Conservation (phyloP, 345 rosid species). For the Camelina hispida region DNA sequence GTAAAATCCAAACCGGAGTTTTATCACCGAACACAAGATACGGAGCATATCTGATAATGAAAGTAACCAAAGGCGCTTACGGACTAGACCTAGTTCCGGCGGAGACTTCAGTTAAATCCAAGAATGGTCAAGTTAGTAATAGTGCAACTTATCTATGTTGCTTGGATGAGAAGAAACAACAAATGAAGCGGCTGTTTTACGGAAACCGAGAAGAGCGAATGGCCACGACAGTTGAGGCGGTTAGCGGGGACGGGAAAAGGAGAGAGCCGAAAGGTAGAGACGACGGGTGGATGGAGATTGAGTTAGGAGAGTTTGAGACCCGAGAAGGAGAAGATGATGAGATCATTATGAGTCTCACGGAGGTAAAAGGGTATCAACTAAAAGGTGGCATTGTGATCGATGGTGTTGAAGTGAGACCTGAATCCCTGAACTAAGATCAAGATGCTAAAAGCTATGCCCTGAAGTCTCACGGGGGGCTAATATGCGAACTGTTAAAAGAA, state of each 20-base stretch:
- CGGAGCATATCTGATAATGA: constrained; percentile 52
- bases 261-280: constrained; percentile 30
- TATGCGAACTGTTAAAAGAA: too few species aligned
- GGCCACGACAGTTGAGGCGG: constrained; percentile 10
- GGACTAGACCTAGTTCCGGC: constrained; percentile 59
- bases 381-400: constrained; percentile 61
- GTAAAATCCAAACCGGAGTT: constrained; percentile 39
- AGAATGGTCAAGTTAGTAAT: constrained; percentile 9
- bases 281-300: constrained; percentile 61
- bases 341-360: constrained; percentile 46
- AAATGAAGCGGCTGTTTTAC: constrained; percentile 35
- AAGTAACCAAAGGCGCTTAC: constrained; percentile 45
- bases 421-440: constrained; percentile 3
- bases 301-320: constrained; percentile 54
- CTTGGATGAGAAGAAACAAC: constrained; percentile 46
- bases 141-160: constrained; percentile 43
- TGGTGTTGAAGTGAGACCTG: constrained; percentile 53
- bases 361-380: constrained; percentile 51
- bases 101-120: constrained; percentile 42
- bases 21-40: constrained; percentile 50
- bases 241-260: constrained; percentile 9
- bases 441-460: background rate
- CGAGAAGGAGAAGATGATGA: constrained; percentile 36
- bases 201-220: constrained; percentile 35
- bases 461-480: too few species aligned